Evolutionary conservation across 495 filamentous ascomycete genomes (phyloP).

Genomic region (Penicillium egyptiacum): DNA sequence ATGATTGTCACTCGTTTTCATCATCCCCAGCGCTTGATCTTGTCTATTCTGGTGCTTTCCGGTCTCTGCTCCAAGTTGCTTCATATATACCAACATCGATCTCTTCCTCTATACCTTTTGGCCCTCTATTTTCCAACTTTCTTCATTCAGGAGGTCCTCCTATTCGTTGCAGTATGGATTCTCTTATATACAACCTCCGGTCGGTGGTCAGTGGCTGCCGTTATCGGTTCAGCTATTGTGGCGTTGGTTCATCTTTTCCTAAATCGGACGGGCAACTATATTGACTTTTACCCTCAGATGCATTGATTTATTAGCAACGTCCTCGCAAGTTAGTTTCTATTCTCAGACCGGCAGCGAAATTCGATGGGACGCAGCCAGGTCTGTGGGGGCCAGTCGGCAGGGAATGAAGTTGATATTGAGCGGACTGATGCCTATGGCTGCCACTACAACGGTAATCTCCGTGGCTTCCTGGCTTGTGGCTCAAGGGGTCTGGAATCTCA

Average conservation of each 20-base stretch:
- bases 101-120: slow-evolving; percentile 10
- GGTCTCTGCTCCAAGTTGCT: slow-evolving; percentile 22
- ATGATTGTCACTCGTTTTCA: slow-evolving; percentile 18
- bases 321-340: slow-evolving; percentile 28
- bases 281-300: slow-evolving; percentile 11
- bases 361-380: slow-evolving; percentile 26
- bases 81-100: slow-evolving; percentile 22
- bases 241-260: slow-evolving; percentile 11
- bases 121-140: slow-evolving; percentile 25
- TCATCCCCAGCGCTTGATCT: slow-evolving; percentile 17
- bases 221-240: slow-evolving; percentile 3
- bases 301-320: slow-evolving; percentile 15
- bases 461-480: slow-evolving; percentile 16
- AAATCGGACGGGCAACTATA: background rate
- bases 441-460: slow-evolving; percentile 8
- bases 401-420: slow-evolving; percentile 27
- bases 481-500: slow-evolving; percentile 17
- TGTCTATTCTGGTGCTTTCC: slow-evolving; percentile 22
- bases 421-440: slow-evolving; percentile 20
- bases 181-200: slow-evolving; percentile 17
- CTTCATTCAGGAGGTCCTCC: slow-evolving; percentile 20
- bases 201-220: slow-evolving; percentile 9
- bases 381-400: slow-evolving; percentile 20
- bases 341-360: slow-evolving; percentile 25
- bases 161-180: slow-evolving; percentile 19